Base-by-base conservation (phyloP, 1,284 basidiomycete species). In the Trametes pubescens region DNA sequence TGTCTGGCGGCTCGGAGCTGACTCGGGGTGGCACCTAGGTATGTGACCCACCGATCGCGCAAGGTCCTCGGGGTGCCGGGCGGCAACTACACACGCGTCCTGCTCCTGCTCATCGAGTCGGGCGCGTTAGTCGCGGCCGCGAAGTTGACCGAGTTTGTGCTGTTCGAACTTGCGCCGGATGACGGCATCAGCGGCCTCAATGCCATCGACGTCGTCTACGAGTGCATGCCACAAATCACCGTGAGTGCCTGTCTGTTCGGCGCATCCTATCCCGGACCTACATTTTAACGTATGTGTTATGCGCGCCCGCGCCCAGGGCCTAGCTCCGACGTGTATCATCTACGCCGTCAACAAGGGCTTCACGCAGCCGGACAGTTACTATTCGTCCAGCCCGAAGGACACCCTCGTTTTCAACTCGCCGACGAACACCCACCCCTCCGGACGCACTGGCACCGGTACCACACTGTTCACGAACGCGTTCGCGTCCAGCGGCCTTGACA, bases 161-260 rank as follows among this genome's bases (percentile, higher is more conserved):
- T 65, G 21, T 65, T 58, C 59, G 18, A 61, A 13, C 22, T 61
- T 29, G 59, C 59, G 14, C 59, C 64, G 3, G 64, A 47, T 22
- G 53, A 56, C 37, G 64, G 64, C 29, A 13, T 55, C 24, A 21
- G 35, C n/a, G 64, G 64, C 16, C 38, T 61, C 48, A 65, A 65
- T 51, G 54, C 64, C 11, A 32, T 61, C 9, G 61, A 65, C 22
- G 37, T 65, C 44, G 51, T 65, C 24, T 61, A 57, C 32, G 64
- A 65, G 37, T 47, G 47, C 46, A 58, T 65, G 47, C 64, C 64
- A 2, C 64, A 65, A 21, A 51, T 65, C 43, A 65, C 55, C 6
- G 64, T 65, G 24, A 55, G 64, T 43, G 10, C 18, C 18, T 1
- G 7, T 29, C 46, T n/a, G n/a, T n/a, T n/a, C 47, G 6, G 24